Evolutionary conservation across 768 basidiomycete genomes (phyloP).

Genomic region (Lactifluus hygrophoroides): DNA sequence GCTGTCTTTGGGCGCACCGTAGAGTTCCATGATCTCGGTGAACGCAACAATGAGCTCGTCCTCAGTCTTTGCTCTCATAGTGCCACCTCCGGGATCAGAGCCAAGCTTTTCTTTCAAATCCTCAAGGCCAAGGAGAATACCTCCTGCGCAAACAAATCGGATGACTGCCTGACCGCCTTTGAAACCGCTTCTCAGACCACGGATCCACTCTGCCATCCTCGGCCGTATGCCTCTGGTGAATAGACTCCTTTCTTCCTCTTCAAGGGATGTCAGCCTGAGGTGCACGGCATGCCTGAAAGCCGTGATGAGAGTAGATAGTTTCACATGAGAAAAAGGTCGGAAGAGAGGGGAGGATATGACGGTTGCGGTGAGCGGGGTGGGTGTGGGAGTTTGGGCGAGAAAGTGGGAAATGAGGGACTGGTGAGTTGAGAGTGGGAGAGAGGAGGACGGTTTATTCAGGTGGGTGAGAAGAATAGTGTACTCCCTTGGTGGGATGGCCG

Average conservation of each 20-base stretch:
- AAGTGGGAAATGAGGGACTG: conserved; percentile 53
- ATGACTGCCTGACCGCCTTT: conserved; percentile 59
- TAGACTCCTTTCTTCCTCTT: conserved; percentile 28
- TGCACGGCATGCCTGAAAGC: conserved; percentile 57
- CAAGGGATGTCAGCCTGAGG: conserved; percentile 38
- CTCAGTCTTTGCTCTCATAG: conserved; percentile 40
- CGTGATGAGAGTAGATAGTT: conserved; percentile 41
- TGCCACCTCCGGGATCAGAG: conserved; percentile 24
- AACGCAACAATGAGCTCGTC: conserved; percentile 60
- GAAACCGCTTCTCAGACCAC: conserved; percentile 45
- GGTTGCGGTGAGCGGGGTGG: conserved; percentile 50
- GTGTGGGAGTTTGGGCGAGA: conserved; percentile 41
- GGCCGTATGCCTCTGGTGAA: conserved; percentile 11
- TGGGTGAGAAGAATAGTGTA: conserved; percentile 43
- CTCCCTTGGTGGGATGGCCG: conserved; percentile 24
- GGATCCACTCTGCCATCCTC: conserved; percentile 38
- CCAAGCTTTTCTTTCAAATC: conserved; percentile 36
- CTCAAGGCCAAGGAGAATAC: conserved; percentile 55
- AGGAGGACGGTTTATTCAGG: conserved; percentile 38
- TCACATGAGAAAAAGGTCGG: conserved; percentile 37
- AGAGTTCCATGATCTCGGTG: conserved; percentile 65
- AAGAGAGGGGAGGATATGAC: conserved; percentile 51
- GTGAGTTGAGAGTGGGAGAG: conserved; percentile 40
- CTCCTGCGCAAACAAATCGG: conserved; percentile 53
- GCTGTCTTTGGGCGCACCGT: conserved; percentile 27